These are phyloP conservation scores for Ciborinia camelliae DNA, from an alignment of 2,329 filamentous ascomycete genomes.

Conservation along the genomic window DNA sequence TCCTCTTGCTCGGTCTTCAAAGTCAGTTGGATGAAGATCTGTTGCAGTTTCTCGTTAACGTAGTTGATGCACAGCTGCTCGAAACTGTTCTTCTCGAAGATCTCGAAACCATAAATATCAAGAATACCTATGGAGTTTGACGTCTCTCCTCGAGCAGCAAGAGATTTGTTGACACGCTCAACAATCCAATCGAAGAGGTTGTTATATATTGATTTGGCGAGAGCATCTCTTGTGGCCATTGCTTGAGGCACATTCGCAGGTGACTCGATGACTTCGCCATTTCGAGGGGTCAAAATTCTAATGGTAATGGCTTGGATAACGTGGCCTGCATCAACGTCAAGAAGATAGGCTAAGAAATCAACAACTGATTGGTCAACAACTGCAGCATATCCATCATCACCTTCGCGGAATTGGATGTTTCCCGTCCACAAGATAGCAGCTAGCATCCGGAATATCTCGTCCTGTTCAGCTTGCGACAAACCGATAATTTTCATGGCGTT, in stretches of 20 bases:
- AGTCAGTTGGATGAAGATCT: conserved; percentile 98
- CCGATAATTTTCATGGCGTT: conserved; percentile 96
- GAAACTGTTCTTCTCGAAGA: conserved; percentile 98
- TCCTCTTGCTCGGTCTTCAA: conserved; percentile 97
- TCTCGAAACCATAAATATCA: conserved; percentile 99
- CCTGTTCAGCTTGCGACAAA: conserved; percentile 81
- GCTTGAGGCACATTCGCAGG: conserved; percentile 88
- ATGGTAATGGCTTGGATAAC: conserved; percentile 86
- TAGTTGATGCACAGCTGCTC: conserved; percentile 99
- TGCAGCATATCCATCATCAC: conserved; percentile 82
- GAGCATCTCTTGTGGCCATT: conserved; percentile 78
- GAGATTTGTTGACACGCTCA: conserved; percentile 80
- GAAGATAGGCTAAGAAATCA: conserved; percentile 88
- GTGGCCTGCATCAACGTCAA: conserved; percentile 79
- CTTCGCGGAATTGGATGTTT: conserved; percentile 87
- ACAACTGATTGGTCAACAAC: conserved; percentile 88
- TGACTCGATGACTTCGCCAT: conserved; percentile 64
- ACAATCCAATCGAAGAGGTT: conserved; percentile 99
- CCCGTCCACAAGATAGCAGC: conserved; percentile 90
- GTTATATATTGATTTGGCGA: conserved; percentile 94
- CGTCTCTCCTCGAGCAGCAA: conserved; percentile 72
- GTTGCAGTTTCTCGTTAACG: conserved; percentile 97
- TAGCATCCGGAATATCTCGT: conserved; percentile 95
- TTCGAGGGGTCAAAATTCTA: conserved; percentile 71
- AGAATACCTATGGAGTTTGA: conserved; percentile 91